Evolutionary conservation across 768 basidiomycete genomes (phyloP).

Genomic region (Lactarius sanguifluus): DNA sequence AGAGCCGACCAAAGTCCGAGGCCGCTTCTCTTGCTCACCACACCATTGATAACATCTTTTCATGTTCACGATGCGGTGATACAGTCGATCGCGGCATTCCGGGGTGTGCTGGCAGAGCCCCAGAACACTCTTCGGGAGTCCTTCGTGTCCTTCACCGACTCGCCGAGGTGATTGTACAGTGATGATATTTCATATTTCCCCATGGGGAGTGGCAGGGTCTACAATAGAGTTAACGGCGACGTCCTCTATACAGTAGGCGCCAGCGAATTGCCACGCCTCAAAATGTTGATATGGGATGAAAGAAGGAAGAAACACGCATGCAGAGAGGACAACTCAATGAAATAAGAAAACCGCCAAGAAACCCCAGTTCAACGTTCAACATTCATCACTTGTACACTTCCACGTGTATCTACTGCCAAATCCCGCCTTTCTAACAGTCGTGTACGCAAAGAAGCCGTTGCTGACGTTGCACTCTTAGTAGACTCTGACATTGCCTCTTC

Average conservation of each 20-base stretch:
- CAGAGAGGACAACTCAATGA: neutral
- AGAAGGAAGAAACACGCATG: neutral
- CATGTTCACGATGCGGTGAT: too few relatives aligned
- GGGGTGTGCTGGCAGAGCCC: neutral
- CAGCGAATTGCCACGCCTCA: neutral
- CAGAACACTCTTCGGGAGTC: neutral
- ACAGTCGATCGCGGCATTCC: too few relatives aligned
- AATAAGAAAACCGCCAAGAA: neutral
- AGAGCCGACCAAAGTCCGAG: neutral
- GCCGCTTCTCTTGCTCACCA: neutral
- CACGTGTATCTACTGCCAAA: conserved; percentile 47
- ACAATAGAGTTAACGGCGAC: neutral
- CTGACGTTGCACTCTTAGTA: conserved; percentile 35
- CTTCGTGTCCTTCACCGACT: neutral
- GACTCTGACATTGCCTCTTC: conserved; percentile 37
- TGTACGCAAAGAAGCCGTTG: conserved; percentile 41
- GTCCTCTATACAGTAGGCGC: neutral
- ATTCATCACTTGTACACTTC: conserved; percentile 44
- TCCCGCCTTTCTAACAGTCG: conserved; percentile 39
- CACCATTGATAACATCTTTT: neutral
- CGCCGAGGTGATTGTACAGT: neutral
- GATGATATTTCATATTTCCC: neutral
- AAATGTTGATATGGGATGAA: neutral
- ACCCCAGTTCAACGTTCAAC: neutral
- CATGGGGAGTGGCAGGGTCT: neutral